Evolutionary conservation across 2,329 filamentous ascomycete genomes (phyloP).

Genomic region (Purpureocillium lavendulum): DNA sequence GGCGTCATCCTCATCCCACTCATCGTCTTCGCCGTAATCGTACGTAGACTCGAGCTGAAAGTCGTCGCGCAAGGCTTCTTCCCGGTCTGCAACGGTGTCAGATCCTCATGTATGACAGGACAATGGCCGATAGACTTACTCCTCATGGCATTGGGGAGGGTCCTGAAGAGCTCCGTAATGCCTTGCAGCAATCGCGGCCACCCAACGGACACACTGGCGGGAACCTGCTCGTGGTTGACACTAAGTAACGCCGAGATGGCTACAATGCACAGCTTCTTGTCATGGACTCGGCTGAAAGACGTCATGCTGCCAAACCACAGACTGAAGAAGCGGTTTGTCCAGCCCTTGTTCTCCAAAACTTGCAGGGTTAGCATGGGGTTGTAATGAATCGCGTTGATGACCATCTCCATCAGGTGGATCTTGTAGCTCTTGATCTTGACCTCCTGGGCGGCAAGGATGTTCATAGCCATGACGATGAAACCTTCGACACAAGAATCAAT

Average conservation of each 20-base stretch:
- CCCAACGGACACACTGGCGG: constrained; percentile 84
- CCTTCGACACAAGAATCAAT: constrained; percentile 83
- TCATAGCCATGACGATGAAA: constrained; percentile 87
- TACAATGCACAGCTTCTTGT: constrained; percentile 97
- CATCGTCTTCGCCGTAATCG: constrained; percentile 65
- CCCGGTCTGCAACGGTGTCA: constrained; percentile 53
- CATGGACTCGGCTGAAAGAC: constrained; percentile 85
- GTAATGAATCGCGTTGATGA: constrained; percentile 98
- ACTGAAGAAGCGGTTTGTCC: constrained; percentile 99
- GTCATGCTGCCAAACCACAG: constrained; percentile 97
- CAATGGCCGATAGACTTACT: constrained; percentile 41
- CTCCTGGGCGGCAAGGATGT: constrained; percentile 64
- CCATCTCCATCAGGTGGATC: constrained; percentile 96
- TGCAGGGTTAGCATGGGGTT: constrained; percentile 80
- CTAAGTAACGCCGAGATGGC: constrained; percentile 83
- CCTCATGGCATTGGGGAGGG: constrained; percentile 77
- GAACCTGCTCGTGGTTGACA: constrained; percentile 72
- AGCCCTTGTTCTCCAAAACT: constrained; percentile 80
- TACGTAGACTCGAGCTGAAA: constrained; percentile 61
- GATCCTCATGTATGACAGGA: no score
- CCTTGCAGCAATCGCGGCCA: constrained; percentile 89
- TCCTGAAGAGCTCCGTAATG: constrained; percentile 85
- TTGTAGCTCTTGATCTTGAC: constrained; percentile 87
- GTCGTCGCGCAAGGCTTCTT: constrained; percentile 86
- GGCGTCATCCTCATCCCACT: constrained; percentile 73